A percentile compares a stretch with the other conserved stretches of the same genome.
Evolutionary conservation across 495 filamentous ascomycete genomes (phyloP).

Genomic region (Oidiodendron maius): DNA sequence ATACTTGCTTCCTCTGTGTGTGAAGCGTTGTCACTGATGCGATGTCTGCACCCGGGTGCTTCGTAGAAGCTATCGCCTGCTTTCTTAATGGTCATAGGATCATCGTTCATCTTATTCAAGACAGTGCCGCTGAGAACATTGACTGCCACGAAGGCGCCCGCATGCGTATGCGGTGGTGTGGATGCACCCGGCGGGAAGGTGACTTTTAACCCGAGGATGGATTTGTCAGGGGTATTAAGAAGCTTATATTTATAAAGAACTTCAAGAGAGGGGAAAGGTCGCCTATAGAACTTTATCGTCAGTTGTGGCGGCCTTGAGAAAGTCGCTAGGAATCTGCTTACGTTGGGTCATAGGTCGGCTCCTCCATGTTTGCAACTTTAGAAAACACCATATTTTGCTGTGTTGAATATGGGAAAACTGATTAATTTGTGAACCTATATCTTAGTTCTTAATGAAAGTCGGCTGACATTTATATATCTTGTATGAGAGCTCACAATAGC

Average conservation of each 20-base stretch:
- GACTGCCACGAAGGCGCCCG: conserved; percentile 11
- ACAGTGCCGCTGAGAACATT: conserved; percentile 4
- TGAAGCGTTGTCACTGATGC: conserved; percentile 17
- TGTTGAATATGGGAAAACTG: too few relatives aligned
- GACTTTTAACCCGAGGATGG: conserved; percentile 8
- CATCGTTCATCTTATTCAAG: conserved; percentile 16
- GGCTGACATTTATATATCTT: too few relatives aligned
- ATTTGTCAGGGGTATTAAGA: conserved; percentile 1
- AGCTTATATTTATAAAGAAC: conserved; percentile 7
- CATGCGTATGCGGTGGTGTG: conserved; percentile 17
- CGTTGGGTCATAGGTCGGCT: neutral
- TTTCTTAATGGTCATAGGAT: conserved; percentile 3
- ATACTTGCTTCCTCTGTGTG: conserved; percentile 10
- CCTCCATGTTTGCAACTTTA: too few relatives aligned
- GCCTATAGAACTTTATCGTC: neutral
- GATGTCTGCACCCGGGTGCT: conserved; percentile 13
- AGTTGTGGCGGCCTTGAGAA: neutral
- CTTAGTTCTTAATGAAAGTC: too few relatives aligned
- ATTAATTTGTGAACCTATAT: too few relatives aligned
- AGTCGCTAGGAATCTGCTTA: neutral
- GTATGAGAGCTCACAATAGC: too few relatives aligned
- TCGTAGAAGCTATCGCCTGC: conserved; percentile 13
- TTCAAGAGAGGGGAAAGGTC: conserved; percentile 5
- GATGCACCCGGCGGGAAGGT: conserved; percentile 13
- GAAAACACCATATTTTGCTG: too few relatives aligned